A percentile compares a stretch with the other conserved stretches of the same genome.
Conservation (phyloP, 1,139 yeast species). For the Candida anutae region DNA sequence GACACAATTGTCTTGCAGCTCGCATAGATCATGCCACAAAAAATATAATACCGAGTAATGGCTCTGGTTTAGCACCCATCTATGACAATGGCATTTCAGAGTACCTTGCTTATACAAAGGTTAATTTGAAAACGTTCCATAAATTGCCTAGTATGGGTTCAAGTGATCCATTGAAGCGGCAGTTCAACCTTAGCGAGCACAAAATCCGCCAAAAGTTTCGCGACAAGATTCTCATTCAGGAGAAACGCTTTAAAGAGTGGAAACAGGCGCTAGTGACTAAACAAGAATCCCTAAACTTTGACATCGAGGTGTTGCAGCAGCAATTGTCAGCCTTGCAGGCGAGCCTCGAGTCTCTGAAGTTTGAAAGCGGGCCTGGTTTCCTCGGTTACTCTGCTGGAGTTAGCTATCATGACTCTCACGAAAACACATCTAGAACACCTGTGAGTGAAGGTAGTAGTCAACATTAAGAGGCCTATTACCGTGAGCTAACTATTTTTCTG, state of each 20-base stretch:
- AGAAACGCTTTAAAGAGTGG: conserved; percentile 60
- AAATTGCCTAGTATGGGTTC: no score
- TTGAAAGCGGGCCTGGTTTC: no score
- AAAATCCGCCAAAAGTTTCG: conserved; percentile 6
- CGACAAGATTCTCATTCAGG: conserved; percentile 45
- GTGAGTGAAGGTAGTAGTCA: no score
- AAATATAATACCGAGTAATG: not conserved
- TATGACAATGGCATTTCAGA: conserved; percentile 1
- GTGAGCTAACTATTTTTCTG: no score
- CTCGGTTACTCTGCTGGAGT: no score
- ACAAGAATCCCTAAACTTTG: no score
- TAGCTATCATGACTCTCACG: no score
- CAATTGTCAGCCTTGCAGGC: no score
- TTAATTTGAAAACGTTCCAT: not conserved
- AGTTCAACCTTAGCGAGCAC: not conserved
- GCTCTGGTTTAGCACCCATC: not conserved
- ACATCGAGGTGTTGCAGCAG: no score
- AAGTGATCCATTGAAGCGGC: not conserved
- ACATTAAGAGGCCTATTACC: no score
- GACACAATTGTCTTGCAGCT: conserved; percentile 35
- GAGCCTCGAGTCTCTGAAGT: no score
- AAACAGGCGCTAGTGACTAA: conserved; percentile 46
- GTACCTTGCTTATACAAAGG: not conserved
- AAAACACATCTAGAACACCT: no score
- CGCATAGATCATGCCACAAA: conserved; percentile 29